Base-by-base conservation (phyloP, 495 filamentous ascomycete genomes). In the Barbatosphaeria neglecta region DNA sequence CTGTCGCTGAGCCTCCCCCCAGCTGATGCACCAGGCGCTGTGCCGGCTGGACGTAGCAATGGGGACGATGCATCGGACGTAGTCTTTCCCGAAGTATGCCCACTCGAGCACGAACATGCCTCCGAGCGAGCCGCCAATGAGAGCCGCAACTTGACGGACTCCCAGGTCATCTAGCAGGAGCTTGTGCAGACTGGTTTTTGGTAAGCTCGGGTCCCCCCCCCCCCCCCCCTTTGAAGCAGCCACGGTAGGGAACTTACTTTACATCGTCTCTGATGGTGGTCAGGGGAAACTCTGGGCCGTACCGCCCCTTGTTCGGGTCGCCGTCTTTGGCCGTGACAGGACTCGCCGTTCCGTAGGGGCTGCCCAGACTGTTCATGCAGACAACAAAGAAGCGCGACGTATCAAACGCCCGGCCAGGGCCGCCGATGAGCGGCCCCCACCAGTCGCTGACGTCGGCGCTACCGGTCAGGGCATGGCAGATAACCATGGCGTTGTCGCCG, bases 1-100 rank as follows among this genome's bases (percentile, higher is more conserved):
- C 65, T 98, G 92, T 43, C 92, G 71, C 66, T 98, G 92, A 19
- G 92, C 90, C 64, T 98, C 92, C 37, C 92, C 90, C 92, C 92
- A 97, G 64, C 88, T 95, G 55, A 98, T 98, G 35, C 92, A 87
- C 92, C 92, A 98, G n/a, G 92, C 92, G 50, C 89, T 95, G 59
- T 97, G 92, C 10, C 87, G 79, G 43, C 87, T 86, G 5, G 90
- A 96, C 17, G 92, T 97, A 22, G 92, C 92, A 53, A 98, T 93
- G 3, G 92, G 87, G 22, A 97, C 84, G 59, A 98, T 86, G 37
- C 80, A 77, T 27, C 84, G 83, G 23, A 98, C 90, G 56, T 96
- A 96, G 53, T 94, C 86, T 60, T 85, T 85, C 48, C 92, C 92
- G 57, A 95, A 87, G 66, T 93, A 98, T 40, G 92, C 86, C 74